Base-by-base conservation (phyloP, 805 yeast species). In the Kodamaea sagamina region DNA sequence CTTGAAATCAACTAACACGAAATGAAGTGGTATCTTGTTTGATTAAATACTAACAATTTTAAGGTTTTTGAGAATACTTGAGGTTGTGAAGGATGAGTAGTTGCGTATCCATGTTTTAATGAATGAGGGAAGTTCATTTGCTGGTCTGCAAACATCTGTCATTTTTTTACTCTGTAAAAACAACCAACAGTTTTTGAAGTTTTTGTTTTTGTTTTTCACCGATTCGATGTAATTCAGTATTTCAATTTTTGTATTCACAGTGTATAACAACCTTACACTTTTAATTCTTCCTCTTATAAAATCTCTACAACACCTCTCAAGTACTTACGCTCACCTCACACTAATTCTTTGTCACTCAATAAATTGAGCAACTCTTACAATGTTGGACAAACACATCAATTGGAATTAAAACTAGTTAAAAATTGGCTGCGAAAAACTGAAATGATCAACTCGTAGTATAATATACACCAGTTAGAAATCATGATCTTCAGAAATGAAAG, bases 1-100 rank as follows among this genome's bases (percentile, higher is more conserved):
- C 45, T 39, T 66, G 75, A 70, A 70, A 70, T 70, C 68, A 70
- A 52, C 73, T 54, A 70, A 70, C 75, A 70, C 73, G 63, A 51
- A 58, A 69, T 69, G 75, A 69, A 55, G 62, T 52, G 49, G 32
- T 27, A 21, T n/a, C 36, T 29, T 32, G 15, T 27, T 36, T 36
- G 37, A 31, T 21, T 11, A n/a, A 5, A 11, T 27, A 41, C 44
- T 41, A 41, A 41, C 44, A 28, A 27, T 15, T 10, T 16, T n/a
- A 26, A 32, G 35, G 35, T 6, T 15, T 32, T 15, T 5, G 24
- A 6, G 8, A 6, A 6, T 8, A 21, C 8, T 21, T 6, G 6
- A 21, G 24, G 24, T 21, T 21, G 24, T 21, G 16, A 28, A n/a
- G 12, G 32, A 28, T 28, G 32, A 28, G 15, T 12, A 25, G 12